Evolutionary conservation across 495 filamentous ascomycete species (phyloP).

Genomic region (Hypoxylon trugodes): DNA sequence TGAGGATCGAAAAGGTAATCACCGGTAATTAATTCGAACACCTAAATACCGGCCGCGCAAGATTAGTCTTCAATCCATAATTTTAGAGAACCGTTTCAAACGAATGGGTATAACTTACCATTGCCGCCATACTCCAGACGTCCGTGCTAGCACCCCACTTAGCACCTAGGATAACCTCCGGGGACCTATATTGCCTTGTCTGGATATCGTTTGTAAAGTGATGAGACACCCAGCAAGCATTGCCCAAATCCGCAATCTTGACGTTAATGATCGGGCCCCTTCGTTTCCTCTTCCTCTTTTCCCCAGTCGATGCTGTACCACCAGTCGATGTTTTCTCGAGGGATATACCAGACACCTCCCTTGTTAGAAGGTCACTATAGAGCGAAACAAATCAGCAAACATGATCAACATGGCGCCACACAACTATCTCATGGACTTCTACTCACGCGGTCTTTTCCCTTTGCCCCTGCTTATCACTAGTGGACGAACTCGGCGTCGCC

Average conservation of each 20-base stretch:
- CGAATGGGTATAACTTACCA: conserved; percentile 68
- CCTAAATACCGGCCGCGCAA: conserved; percentile 58
- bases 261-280: conserved; percentile 84
- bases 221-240: conserved; percentile 98
- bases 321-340: conserved; percentile 74
- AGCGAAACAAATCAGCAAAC: not conserved
- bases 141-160: conserved; percentile 99
- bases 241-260: conserved; percentile 98
- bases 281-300: conserved; percentile 62
- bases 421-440: not conserved
- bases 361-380: conserved; percentile 85
- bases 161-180: conserved; percentile 93
- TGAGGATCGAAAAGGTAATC: conserved; percentile 99
- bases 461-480: conserved; percentile 76
- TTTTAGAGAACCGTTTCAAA: not conserved
- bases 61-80: not conserved
- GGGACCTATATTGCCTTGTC: conserved; percentile 95
- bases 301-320: conserved; percentile 48
- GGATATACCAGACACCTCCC: conserved; percentile 94
- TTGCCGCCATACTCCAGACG: conserved; percentile 99
- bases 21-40: conserved; percentile 97
- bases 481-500: conserved; percentile 25
- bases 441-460: conserved; percentile 94
- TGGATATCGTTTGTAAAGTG: conserved; percentile 99
- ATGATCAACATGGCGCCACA: not conserved